Conservation (phyloP, 441 rosid genomes). For the Mallotus japonicus region DNA sequence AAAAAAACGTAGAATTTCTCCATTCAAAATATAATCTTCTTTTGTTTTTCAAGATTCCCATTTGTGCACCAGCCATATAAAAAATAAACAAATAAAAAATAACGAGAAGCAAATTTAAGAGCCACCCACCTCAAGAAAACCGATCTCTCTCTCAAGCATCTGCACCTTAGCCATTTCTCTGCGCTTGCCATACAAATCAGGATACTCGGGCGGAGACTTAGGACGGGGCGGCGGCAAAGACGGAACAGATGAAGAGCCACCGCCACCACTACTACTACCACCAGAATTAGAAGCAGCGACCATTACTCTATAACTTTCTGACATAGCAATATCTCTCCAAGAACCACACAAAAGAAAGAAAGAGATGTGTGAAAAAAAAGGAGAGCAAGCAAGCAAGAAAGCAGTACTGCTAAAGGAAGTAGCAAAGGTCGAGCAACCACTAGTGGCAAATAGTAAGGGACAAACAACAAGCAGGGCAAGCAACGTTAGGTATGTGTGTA, state of each 20-base stretch:
- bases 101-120: not conserved
- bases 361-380: constrained; percentile 5
- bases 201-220: constrained; percentile 79
- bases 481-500: constrained; percentile 16
- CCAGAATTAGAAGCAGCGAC: constrained; percentile 21
- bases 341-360: not conserved
- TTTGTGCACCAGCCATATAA: not conserved
- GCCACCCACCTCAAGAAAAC: constrained; percentile 66
- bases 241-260: constrained; percentile 34
- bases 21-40: not conserved
- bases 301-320: constrained; percentile 17
- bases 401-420: not conserved
- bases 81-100: not conserved
- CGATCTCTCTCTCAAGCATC: constrained; percentile 81
- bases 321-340: not conserved
- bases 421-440: not conserved
- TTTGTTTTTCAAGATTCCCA: not conserved
- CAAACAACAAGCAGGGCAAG: constrained; percentile 35
- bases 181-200: constrained; percentile 83
- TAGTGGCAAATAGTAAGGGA: constrained; percentile 20
- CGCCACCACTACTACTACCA: constrained; percentile 19
- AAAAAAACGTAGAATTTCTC: no score
- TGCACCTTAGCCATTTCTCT: constrained; percentile 68
- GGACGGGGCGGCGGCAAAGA: constrained; percentile 80
- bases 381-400: not conserved